A percentile compares a stretch with the other conserved stretches of the same genome.
phyloP scores from a whole-genome alignment of 2,329 filamentous ascomycete genomes.

The Myotisia sp. region DNA sequence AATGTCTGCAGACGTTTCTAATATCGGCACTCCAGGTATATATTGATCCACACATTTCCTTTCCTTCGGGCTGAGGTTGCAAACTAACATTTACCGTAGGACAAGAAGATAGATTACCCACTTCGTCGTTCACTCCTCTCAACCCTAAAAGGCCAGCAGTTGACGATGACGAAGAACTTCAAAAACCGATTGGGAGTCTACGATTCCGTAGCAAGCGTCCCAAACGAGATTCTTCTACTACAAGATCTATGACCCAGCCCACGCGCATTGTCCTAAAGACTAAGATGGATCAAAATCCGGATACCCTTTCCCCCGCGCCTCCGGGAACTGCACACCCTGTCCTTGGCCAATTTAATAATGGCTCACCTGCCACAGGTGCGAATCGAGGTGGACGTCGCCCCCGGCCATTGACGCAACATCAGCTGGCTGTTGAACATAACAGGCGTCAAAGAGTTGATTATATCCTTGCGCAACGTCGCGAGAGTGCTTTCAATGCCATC shows the following conservation, averaged over 20 bases:
- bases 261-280: slow-evolving; percentile 32
- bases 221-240: slow-evolving; percentile 25
- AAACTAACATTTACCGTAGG: neutral
- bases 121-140: slow-evolving; percentile 27
- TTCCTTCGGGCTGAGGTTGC: neutral
- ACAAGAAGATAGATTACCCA: slow-evolving; percentile 17
- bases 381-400: slow-evolving; percentile 26
- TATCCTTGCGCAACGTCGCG: slow-evolving; percentile 30
- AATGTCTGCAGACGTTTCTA: slow-evolving; percentile 17
- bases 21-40: slow-evolving; percentile 3
- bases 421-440: slow-evolving; percentile 36
- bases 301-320: slow-evolving; percentile 30
- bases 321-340: slow-evolving; percentile 29
- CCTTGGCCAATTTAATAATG: slow-evolving; percentile 27
- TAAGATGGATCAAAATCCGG: slow-evolving; percentile 29
- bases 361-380: slow-evolving; percentile 17
- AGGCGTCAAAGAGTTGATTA: slow-evolving; percentile 36
- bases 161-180: slow-evolving; percentile 30
- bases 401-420: slow-evolving; percentile 36
- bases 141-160: slow-evolving; percentile 23
- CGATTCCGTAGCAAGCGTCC: slow-evolving; percentile 28
- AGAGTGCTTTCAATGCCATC: slow-evolving; percentile 25
- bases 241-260: slow-evolving; percentile 21
- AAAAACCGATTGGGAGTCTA: slow-evolving; percentile 24
- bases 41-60: too few species aligned